A percentile compares a stretch with the other conserved stretches of the same genome.
Conservation (phyloP, 768 basidiomycete species). For the Daedaleopsis nitida region DNA sequence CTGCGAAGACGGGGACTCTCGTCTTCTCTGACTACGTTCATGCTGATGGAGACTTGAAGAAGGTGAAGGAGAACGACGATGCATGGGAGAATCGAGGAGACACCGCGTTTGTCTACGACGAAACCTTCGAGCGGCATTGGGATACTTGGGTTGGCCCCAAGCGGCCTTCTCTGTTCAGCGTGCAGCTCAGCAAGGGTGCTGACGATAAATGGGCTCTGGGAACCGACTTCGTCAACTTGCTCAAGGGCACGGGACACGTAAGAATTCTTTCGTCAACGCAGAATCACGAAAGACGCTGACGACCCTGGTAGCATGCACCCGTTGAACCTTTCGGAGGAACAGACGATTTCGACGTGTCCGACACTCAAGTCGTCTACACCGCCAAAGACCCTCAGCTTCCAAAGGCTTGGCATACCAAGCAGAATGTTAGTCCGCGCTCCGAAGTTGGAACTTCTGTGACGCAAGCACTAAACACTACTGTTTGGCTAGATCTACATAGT, state of each 20-base stretch:
- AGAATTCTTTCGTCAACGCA: conserved; percentile 23
- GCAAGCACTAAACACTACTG: no score
- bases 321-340: conserved; percentile 88
- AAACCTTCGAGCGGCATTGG: conserved; percentile 53
- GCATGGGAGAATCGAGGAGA: conserved; percentile 73
- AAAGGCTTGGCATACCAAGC: conserved; percentile 85
- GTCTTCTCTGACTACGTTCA: conserved; percentile 88
- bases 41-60: conserved; percentile 68
- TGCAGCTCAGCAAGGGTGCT: conserved; percentile 50
- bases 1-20: conserved; percentile 54
- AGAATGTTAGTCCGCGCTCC: conserved; percentile 54
- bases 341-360: conserved; percentile 78
- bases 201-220: conserved; percentile 58
- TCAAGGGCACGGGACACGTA: conserved; percentile 74
- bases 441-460: no score
- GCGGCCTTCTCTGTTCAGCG: conserved; percentile 69
- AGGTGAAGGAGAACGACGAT: conserved; percentile 70
- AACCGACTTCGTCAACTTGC: conserved; percentile 54
- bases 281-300: not conserved
- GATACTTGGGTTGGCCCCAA: conserved; percentile 75
- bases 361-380: conserved; percentile 74
- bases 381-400: conserved; percentile 81
- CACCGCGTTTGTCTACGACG: conserved; percentile 57
- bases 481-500: conserved; percentile 68
- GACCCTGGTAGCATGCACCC: conserved; percentile 54